Evolutionary conservation across 768 basidiomycete species (phyloP), one percentile per base, ranked within the genome.

Genomic region (Tylopilus rubrobrunneus): DNA sequence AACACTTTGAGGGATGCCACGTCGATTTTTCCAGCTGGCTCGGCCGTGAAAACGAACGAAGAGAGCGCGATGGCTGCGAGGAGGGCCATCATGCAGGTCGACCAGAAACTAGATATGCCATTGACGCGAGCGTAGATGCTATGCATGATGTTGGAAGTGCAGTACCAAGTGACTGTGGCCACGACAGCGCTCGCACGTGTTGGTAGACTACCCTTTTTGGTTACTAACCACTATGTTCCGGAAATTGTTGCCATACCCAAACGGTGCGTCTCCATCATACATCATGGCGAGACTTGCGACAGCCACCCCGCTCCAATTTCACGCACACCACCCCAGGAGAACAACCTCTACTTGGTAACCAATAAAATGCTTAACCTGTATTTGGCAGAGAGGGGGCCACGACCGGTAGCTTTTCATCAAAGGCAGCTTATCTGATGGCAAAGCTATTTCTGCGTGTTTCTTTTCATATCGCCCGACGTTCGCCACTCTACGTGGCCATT

Each of bases 1-100:
- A 53, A 92, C 91, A 94, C 89, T 78, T 89, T 87, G 44, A 94
- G 72, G 6, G 83, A 80, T 8, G 80, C 74, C 31, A 92, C 74
- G 23, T 76, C 72, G 12, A 92, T 53, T 15, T 74, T 72, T 21
- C 84, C 86, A 45, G 78, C 76, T 1, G 88, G 78, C 42, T 79
- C 70, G 12, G 82, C 76, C 6, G 74, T 77, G 65, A 89, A 81
- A 39, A 87, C 51, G 57, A 89, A 78, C 1, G 90, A 86, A 3
- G 89, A 87, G 7, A 92, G 67, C 0, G 93, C 82, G 48, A 95
- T 82, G 56, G 82, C 78, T 1, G 72, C 83, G 37, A 92, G 76
- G 23, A 92, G 75, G 7, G 74, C 78, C 85, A 91, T 87, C 59
- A 84, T 69, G 63, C 86, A 90, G 15, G 86, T 82, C 7, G 88